A percentile compares a stretch with the other conserved stretches of the same genome.
phyloP scores from a whole-genome alignment of 2,329 filamentous ascomycete species.

The Cladosporium halotolerans region DNA sequence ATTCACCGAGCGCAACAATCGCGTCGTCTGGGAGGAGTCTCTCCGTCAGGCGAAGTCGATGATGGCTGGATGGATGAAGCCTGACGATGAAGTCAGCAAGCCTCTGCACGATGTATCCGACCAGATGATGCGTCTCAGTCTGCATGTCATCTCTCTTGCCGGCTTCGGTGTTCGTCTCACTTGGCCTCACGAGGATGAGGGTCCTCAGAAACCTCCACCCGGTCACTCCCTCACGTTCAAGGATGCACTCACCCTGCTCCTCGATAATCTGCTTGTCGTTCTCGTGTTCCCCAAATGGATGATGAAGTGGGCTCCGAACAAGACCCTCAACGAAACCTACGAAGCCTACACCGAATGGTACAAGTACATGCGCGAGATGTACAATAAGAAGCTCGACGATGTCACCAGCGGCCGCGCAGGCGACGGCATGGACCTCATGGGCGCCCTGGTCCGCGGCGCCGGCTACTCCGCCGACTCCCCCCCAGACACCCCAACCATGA shows the following conservation, averaged over 20 bases:
- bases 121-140: slow-evolving; percentile 59
- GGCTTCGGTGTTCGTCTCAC: slow-evolving; percentile 59
- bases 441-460: slow-evolving; percentile 45
- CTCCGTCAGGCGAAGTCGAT: slow-evolving; percentile 59
- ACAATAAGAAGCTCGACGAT: slow-evolving; percentile 54
- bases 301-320: slow-evolving; percentile 47
- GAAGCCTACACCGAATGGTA: slow-evolving; percentile 57
- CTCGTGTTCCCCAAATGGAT: slow-evolving; percentile 55
- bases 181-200: slow-evolving; percentile 51
- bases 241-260: slow-evolving; percentile 53
- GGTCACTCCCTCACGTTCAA: slow-evolving; percentile 62
- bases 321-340: slow-evolving; percentile 46
- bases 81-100: slow-evolving; percentile 33
- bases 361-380: slow-evolving; percentile 64
- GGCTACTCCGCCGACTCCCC: slow-evolving; percentile 24
- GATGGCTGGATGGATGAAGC: slow-evolving; percentile 52
- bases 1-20: slow-evolving; percentile 72
- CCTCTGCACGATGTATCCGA: slow-evolving; percentile 53
- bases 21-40: slow-evolving; percentile 58
- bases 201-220: slow-evolving; percentile 28
- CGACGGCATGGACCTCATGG: slow-evolving; percentile 52
- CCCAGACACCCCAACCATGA: slow-evolving; percentile 19
- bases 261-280: slow-evolving; percentile 59
- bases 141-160: slow-evolving; percentile 59
- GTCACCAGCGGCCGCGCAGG: slow-evolving; percentile 33